Conservation (phyloP, 768 basidiomycete genomes). For the Mycena galericulata region DNA sequence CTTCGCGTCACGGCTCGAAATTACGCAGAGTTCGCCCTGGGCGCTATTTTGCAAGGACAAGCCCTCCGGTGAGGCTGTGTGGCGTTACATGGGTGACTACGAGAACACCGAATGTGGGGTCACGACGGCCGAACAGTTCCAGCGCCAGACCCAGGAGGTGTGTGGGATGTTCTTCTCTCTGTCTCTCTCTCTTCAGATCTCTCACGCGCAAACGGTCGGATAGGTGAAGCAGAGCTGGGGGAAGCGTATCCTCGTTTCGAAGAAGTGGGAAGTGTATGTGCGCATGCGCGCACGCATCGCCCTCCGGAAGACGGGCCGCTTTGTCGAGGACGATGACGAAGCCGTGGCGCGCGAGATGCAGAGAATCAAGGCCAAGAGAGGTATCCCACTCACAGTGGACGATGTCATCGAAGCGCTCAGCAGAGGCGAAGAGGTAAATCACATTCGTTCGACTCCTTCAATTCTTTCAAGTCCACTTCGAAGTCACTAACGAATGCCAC, state of each 20-base stretch:
- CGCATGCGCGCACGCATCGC: slow-evolving; percentile 42
- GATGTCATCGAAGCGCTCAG: slow-evolving; percentile 41
- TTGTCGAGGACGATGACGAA: slow-evolving; percentile 31
- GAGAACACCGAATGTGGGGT: slow-evolving; percentile 33
- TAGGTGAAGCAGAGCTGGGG: slow-evolving; percentile 38
- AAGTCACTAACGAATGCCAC: no score
- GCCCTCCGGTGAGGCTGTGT: slow-evolving; percentile 14
- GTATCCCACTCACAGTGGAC: slow-evolving; percentile 9
- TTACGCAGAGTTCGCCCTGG: slow-evolving; percentile 39
- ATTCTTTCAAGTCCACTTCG: not conserved
- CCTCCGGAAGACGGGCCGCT: slow-evolving; percentile 36
- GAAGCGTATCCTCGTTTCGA: slow-evolving; percentile 11
- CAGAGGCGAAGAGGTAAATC: slow-evolving; percentile 42
- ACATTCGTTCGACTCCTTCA: not conserved
- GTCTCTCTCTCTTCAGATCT: not conserved
- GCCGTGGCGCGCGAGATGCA: slow-evolving; percentile 34
- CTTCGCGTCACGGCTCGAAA: slow-evolving; percentile 44
- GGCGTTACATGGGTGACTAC: slow-evolving; percentile 46
- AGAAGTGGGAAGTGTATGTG: slow-evolving; percentile 36
- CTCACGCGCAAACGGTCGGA: not conserved
- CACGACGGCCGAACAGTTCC: slow-evolving; percentile 37
- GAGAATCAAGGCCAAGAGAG: slow-evolving; percentile 21
- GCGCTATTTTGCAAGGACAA: slow-evolving; percentile 34
- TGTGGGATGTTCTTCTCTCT: not conserved
- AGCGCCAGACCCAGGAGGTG: slow-evolving; percentile 22